These are phyloP conservation scores for Canavalia ensiformis DNA, from an alignment of 306 rosid genomes.

Conservation along the genomic window DNA sequence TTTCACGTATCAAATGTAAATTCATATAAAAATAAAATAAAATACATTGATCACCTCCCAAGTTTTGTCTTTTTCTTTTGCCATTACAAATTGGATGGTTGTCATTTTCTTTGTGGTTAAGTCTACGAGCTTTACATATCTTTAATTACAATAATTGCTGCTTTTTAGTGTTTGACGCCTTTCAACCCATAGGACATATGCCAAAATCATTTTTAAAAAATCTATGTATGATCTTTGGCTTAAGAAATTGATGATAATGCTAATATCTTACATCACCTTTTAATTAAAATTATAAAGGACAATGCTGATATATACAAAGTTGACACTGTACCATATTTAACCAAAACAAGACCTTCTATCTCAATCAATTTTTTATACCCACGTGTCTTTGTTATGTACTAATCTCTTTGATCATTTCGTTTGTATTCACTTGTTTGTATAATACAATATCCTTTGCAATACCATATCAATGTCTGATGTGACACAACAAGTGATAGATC, in stretches of 20 bases:
- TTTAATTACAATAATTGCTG: slow-evolving; percentile 43
- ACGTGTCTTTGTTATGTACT: slow-evolving; percentile 46
- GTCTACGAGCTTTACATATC: slow-evolving; percentile 38
- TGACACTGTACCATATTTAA: slow-evolving; percentile 31
- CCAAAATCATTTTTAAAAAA: slow-evolving; percentile 17
- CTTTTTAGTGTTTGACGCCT: slow-evolving; percentile 52
- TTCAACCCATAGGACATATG: slow-evolving; percentile 37
- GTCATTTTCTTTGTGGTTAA: slow-evolving; percentile 41
- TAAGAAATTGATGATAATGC: slow-evolving; percentile 45
- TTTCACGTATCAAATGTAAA: neutral
- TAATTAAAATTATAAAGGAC: slow-evolving; percentile 42
- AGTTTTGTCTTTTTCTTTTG: slow-evolving; percentile 33
- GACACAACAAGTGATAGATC: slow-evolving; percentile 49
- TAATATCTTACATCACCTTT: slow-evolving; percentile 42
- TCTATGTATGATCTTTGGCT: slow-evolving; percentile 19
- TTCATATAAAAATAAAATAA: neutral
- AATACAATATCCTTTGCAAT: slow-evolving; percentile 45
- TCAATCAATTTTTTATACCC: slow-evolving; percentile 41
- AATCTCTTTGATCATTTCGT: slow-evolving; percentile 29
- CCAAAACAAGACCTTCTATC: slow-evolving; percentile 35
- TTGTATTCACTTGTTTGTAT: slow-evolving; percentile 28
- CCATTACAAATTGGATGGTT: slow-evolving; percentile 33
- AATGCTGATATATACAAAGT: slow-evolving; percentile 19
- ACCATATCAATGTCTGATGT: slow-evolving; percentile 48
- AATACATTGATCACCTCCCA: slow-evolving; percentile 8